These are phyloP conservation scores for Ambrosia trifida DNA, from an alignment of 129 eudicot species.

Conservation along the genomic window DNA sequence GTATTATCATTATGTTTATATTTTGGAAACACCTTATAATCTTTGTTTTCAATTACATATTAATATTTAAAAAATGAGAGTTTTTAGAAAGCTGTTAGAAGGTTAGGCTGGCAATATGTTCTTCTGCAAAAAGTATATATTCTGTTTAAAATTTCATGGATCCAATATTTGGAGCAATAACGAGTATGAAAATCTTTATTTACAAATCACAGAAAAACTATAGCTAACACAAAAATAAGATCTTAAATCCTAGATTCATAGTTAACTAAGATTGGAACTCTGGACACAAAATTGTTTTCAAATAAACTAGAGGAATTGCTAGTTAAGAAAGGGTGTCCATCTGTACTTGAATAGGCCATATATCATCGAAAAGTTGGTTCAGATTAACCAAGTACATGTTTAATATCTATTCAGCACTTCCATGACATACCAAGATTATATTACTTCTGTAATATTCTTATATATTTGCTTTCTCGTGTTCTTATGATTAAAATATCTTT, in stretches of 20 bases:
- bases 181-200: background rate
- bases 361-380: slow-evolving; percentile 7
- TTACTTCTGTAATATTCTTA: background rate
- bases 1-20: background rate
- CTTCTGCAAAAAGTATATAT: background rate
- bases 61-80: background rate
- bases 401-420: slow-evolving; percentile 1
- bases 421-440: background rate
- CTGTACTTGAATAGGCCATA: slow-evolving; percentile 1
- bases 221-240: slow-evolving; percentile 10
- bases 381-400: slow-evolving; percentile 6
- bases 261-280: background rate
- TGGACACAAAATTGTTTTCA: background rate
- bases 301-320: background rate
- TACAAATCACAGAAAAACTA: slow-evolving; percentile 1
- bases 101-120: slow-evolving; percentile 17
- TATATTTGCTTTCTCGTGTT: slow-evolving; percentile 21
- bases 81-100: slow-evolving; percentile 8
- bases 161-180: slow-evolving; percentile 1
- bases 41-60: slow-evolving; percentile 1
- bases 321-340: background rate
- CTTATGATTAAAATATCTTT: slow-evolving; percentile 6
- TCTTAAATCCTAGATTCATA: background rate
- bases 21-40: background rate
- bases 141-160: background rate